phyloP scores from a whole-genome alignment of 2,329 filamentous ascomycete species.

The Fusarium sp. region DNA sequence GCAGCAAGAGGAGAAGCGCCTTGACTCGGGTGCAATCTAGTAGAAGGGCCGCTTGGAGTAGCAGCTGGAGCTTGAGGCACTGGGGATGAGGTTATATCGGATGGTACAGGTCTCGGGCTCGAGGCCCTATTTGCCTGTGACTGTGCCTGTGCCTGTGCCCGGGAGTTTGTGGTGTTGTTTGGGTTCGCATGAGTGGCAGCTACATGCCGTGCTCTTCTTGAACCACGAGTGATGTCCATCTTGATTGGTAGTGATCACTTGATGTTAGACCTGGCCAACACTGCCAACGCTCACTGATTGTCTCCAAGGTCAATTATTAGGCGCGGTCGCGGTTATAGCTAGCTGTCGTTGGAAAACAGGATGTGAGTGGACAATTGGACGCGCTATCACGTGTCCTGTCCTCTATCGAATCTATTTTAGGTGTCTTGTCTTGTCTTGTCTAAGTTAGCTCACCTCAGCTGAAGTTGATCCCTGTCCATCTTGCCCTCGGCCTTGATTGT shows the following conservation, averaged over 20 bases:
- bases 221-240: constrained; percentile 37
- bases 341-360: neutral
- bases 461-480: neutral
- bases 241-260: neutral
- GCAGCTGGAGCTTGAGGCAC: constrained; percentile 8
- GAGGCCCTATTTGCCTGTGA: constrained; percentile 10
- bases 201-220: constrained; percentile 36
- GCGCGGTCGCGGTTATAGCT: constrained; percentile 19
- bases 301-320: constrained; percentile 18
- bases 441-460: neutral
- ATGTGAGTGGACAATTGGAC: constrained; percentile 18
- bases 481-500: constrained; percentile 2
- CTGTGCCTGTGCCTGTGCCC: neutral
- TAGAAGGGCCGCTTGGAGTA: constrained; percentile 25
- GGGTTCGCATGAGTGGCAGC: constrained; percentile 22
- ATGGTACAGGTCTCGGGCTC: constrained; percentile 18
- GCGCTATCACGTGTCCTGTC: constrained; percentile 33
- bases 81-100: constrained; percentile 31
- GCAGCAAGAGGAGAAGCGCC: constrained; percentile 33
- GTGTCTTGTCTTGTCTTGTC: neutral
- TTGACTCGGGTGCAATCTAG: constrained; percentile 19
- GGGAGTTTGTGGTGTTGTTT: constrained; percentile 13
- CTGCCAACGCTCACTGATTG: neutral
- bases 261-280: neutral
- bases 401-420: neutral